Percentiles rank a stretch among this genome's conserved stretches.
Evolutionary conservation across 257 asterid genomes (phyloP).

Genomic region (Perilla frutescens): DNA sequence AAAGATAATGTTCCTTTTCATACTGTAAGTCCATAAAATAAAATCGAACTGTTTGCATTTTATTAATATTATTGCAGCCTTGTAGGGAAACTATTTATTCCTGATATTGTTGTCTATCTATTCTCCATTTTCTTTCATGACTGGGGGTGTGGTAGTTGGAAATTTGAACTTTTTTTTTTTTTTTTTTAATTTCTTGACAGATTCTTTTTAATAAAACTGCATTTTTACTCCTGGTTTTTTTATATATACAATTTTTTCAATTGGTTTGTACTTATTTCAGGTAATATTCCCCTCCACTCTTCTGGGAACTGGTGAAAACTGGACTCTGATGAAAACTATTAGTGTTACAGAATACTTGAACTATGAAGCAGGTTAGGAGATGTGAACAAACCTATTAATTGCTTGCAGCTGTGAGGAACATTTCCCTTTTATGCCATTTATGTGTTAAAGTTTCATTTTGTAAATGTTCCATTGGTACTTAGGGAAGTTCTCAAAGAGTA

Average conservation of each 20-base stretch:
- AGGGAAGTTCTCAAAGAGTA: conserved; percentile 97
- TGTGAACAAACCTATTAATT: conserved; percentile 32
- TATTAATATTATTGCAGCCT: neutral
- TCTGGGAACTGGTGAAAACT: conserved; percentile 91
- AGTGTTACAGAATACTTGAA: conserved; percentile 96
- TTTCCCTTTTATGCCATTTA: conserved; percentile 9
- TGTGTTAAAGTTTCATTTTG: conserved; percentile 13
- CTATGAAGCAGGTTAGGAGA: conserved; percentile 87
- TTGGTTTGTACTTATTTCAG: conserved; percentile 47
- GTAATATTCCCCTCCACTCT: conserved; percentile 96
- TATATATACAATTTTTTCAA: conserved; percentile 1
- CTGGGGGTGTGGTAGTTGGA: neutral
- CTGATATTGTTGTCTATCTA: conserved; percentile 9
- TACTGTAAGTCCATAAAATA: conserved; percentile 62
- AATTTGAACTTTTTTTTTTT: neutral
- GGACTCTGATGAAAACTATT: conserved; percentile 98
- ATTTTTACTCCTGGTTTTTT: neutral
- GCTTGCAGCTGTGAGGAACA: conserved; percentile 17
- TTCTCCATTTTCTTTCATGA: conserved; percentile 14
- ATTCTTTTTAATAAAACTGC: neutral
- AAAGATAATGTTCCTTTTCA: conserved; percentile 98
- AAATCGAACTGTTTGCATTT: conserved; percentile 9
- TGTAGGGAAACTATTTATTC: conserved; percentile 11
- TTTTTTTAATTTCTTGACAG: conserved; percentile 11
- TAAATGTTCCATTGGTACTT: conserved; percentile 12